Evolutionary conservation across 768 basidiomycete species (phyloP), one percentile per base, ranked within the genome.

Genomic region (Serpula lacrymans): DNA sequence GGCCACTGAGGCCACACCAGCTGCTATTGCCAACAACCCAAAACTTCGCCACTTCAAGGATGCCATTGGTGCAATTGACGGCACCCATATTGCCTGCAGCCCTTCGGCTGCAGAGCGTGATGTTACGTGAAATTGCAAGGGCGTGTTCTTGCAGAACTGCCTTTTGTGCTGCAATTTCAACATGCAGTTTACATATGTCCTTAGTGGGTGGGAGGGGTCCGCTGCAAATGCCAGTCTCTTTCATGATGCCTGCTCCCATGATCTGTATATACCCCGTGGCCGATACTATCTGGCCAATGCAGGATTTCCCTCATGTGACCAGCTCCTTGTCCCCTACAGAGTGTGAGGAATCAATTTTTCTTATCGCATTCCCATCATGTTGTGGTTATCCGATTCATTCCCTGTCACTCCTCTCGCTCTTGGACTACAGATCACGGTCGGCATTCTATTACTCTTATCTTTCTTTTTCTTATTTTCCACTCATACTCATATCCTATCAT

Each of bases 311-410:
- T n/a, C n/a, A 5, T 55, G 54, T 41, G 42, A 60, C 45, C 23
- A 48, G 3, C 51, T 69, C 1, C 48, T 71, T 2, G 55, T 67
- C 3, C 70, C 69, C 18, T 69, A 68, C 37, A 48, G 46, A 17
- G 56, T 20, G 21, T 10, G 23, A 8, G 14, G 12, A n/a, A 16
- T 31, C 8, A 36, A 5, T 14, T 12, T 38, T 17, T 29, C 46
- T 46, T 12, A 35, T n/a, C 7, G 9, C 16, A n/a, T 18, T 33
- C 31, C 14, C 20, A 14, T 33, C n/a, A n/a, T n/a, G n/a, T n/a
- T n/a, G n/a, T n/a, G n/a, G n/a, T n/a, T n/a, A n/a, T n/a, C n/a
- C n/a, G n/a, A n/a, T n/a, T n/a, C n/a, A n/a, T n/a, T n/a, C n/a
- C n/a, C n/a, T n/a, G n/a, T n/a, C n/a, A n/a, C n/a, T n/a, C n/a